Evolutionary conservation across 495 filamentous ascomycete species (phyloP), one percentile per base, ranked within the genome.

Genomic region (Articulospora tetracladia): DNA sequence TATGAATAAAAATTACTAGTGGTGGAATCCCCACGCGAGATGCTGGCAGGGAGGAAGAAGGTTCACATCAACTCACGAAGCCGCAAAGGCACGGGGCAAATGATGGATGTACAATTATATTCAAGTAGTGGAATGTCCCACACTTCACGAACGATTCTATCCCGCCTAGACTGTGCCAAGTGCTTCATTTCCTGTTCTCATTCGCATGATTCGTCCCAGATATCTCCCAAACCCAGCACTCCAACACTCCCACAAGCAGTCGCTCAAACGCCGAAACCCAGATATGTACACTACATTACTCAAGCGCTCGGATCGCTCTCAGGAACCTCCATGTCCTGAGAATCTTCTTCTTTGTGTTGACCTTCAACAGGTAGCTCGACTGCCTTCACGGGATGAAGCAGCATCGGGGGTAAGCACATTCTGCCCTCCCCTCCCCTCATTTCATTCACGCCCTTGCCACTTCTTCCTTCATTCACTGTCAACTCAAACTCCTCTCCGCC

Each of bases 351-450:
- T 7, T 3, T 44, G 17, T 44, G 39, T 11, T 7, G 19, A 19
- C 73, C 72, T 65, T 92, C 90, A 41, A 90, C 84, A 4, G 92
- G 83, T 72, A 97, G 72, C 53, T 89, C 84, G 12, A 95, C 85
- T 50, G 84, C 83, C 79, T 98, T 98, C 44, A 98, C 84, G 0
- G 94, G 94, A 82, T 98, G 94, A 67, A 98, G 70, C 54, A 98
- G 77, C 89, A 96, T 90, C 15, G 88, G 88, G 27, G 91, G 92
- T 34, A 97, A 74, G 79, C 94, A 98, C 92, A 98, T 95, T 59
- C 93, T 82, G 22, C 90, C 91, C 72, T 91, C 87, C 30, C 76
- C 79, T 20, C 81, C 80, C 47, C 69, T 72, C 79, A 81, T 82
- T 22, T 72, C 69, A 47, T 73, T 72, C 11, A 79, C 74, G 3